A percentile compares a stretch with the other conserved stretches of the same genome.
phyloP scores from a whole-genome alignment of 2,329 filamentous ascomycete genomes.

The Epichloe aotearoae region DNA sequence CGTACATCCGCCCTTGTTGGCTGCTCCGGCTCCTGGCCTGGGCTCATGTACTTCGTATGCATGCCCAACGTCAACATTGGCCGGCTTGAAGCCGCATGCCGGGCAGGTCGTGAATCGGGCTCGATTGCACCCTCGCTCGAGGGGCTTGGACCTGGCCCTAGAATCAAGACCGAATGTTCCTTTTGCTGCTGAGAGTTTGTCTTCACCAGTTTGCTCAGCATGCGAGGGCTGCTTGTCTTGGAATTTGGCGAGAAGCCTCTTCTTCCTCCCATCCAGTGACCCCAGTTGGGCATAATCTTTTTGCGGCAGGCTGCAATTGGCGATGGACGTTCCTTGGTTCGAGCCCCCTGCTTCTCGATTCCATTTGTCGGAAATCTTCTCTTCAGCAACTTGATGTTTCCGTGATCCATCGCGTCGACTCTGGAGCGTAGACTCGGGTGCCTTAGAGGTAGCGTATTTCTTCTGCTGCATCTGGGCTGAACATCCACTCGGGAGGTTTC shows the following conservation, averaged over 20 bases:
- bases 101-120: neutral
- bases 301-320: neutral
- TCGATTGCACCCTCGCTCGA: neutral
- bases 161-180: neutral
- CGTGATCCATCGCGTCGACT: neutral
- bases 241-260: slow-evolving; percentile 4
- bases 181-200: neutral
- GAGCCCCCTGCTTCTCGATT: neutral
- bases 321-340: neutral
- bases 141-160: neutral
- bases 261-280: slow-evolving; percentile 7
- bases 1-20: neutral
- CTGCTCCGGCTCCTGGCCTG: neutral
- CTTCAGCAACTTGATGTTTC: neutral
- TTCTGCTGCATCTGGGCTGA: neutral
- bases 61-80: neutral
- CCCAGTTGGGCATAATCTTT: slow-evolving; percentile 2
- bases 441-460: neutral
- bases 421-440: neutral
- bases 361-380: neutral
- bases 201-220: neutral
- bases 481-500: neutral
- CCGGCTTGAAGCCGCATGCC: slow-evolving; percentile 2
- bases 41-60: neutral
- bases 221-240: neutral